phyloP scores from a whole-genome alignment of 306 rosid genomes.

The Vigna radiata region DNA sequence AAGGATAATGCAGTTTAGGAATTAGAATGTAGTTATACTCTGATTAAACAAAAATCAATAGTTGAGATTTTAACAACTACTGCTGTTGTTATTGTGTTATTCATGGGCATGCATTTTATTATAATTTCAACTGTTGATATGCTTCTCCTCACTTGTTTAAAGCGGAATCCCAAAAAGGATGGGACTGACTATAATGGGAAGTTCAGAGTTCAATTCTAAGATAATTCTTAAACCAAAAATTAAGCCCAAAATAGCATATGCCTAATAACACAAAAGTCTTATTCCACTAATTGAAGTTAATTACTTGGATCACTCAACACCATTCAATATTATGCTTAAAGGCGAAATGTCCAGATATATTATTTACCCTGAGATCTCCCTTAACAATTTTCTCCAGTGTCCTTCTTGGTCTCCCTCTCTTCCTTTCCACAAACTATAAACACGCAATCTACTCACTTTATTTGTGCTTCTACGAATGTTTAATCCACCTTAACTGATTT shows the following conservation, averaged over 20 bases:
- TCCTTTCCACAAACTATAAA: not conserved
- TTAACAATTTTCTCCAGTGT: not conserved
- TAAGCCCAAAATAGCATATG: not conserved
- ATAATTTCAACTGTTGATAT: not conserved
- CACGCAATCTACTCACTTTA: not conserved
- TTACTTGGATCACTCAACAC: not conserved
- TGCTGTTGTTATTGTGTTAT: not conserved
- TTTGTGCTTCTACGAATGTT: not conserved
- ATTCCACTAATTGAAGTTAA: not conserved
- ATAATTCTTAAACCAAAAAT: constrained; percentile 7
- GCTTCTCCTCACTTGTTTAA: not conserved
- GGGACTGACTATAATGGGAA: not conserved
- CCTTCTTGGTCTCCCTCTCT: not conserved
- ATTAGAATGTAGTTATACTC: not conserved
- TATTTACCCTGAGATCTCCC: too few species aligned
- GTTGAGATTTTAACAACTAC: not conserved
- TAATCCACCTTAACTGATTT: not conserved
- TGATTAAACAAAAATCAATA: not conserved
- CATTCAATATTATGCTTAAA: not conserved
- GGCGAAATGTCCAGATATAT: not conserved
- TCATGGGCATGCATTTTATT: not conserved
- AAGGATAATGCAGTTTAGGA: not conserved
- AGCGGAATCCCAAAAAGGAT: not conserved
- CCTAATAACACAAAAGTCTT: not conserved
- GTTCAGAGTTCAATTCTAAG: constrained; percentile 3